Evolutionary conservation across 345 rosid genomes (phyloP).

Genomic region (Linum trigynum): DNA sequence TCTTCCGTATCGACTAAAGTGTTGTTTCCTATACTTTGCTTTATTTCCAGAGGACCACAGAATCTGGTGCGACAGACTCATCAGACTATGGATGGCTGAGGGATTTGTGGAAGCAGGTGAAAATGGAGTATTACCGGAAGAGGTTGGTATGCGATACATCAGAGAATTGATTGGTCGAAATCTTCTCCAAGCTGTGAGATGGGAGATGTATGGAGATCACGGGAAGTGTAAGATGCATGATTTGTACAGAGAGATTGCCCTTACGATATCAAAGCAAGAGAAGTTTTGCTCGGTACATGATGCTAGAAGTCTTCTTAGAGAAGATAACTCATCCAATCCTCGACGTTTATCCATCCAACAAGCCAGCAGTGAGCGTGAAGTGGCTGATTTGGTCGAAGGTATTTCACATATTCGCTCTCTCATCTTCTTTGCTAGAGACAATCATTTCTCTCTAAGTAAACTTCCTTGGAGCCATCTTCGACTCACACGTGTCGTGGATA

Average conservation of each 20-base stretch:
- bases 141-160: constrained; percentile 15
- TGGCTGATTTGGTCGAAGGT: not conserved
- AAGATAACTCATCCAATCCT: not conserved
- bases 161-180: constrained; percentile 16
- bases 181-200: constrained; percentile 9
- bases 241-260: constrained; percentile 30
- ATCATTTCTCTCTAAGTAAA: not conserved
- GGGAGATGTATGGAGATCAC: constrained; percentile 24
- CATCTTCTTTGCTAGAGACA: constrained; percentile 18
- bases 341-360: constrained; percentile 8
- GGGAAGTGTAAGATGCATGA: constrained; percentile 33
- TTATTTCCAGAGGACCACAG: constrained; percentile 19
- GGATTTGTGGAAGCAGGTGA: constrained; percentile 14
- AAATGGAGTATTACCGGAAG: constrained; percentile 13
- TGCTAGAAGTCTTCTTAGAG: not conserved
- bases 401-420: constrained; percentile 23
- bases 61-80: constrained; percentile 6
- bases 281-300: constrained; percentile 4
- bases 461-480: constrained; percentile 12
- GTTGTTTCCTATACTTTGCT: constrained; percentile 17
- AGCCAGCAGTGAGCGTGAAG: not conserved
- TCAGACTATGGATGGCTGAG: constrained; percentile 19
- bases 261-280: constrained; percentile 14
- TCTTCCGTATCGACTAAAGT: constrained; percentile 11
- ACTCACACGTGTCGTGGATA: constrained; percentile 26